Base-by-base conservation (phyloP, 2,329 filamentous ascomycete genomes). In the Verticillium longisporum region DNA sequence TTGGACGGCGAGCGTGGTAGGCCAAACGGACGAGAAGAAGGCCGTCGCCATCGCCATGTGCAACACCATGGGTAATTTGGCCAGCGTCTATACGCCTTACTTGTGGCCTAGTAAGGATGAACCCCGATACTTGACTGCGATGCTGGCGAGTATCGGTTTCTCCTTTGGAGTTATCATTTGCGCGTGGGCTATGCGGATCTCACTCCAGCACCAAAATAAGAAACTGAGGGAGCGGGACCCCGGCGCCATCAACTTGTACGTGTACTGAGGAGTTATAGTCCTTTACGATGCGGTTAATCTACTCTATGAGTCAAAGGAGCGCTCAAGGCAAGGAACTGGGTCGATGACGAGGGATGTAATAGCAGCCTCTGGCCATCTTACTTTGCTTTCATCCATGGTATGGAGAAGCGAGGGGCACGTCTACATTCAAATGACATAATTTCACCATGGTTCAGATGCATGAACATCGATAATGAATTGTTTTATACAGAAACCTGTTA, bases 11-110 rank as follows among this genome's bases (percentile, higher is more conserved):
- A 70, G 68, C 0, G 74, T 73, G 0, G 72, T 77, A 18, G 77
- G 76, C 0, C 78, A 80, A 63, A 78, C 77, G 0, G 73, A 77
- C 4, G 78, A 80, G 66, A 80, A 80, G 68, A 80, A 78, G 63
- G 78, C 78, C 0, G 74, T 74, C 0, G 71, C 75, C 1, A 70
- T 81, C 9, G 76, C 75, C 14, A 68, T 65, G 61, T 56, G 54
- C 36, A 68, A 64, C 41, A 63, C 62, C 2, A 41, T 64, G 15
- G 64, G 60, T 15, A 66, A 66, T 55, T 34, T 61, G 5, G 54
- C 61, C 9, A 64, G 58, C 36, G 62, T 67, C 11, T 67, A 66
- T 57, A 67, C 65, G 1, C 64, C 64, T 1, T 67, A 67, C 61
- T 60, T 67, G 4, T 67, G 64, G 62, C 64, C 64, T 1, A 56